A percentile compares a stretch with the other conserved stretches of the same genome.
These are phyloP conservation scores for Verticillium nubilum DNA, from an alignment of 2,329 filamentous ascomycete species.

Conservation along the genomic window DNA sequence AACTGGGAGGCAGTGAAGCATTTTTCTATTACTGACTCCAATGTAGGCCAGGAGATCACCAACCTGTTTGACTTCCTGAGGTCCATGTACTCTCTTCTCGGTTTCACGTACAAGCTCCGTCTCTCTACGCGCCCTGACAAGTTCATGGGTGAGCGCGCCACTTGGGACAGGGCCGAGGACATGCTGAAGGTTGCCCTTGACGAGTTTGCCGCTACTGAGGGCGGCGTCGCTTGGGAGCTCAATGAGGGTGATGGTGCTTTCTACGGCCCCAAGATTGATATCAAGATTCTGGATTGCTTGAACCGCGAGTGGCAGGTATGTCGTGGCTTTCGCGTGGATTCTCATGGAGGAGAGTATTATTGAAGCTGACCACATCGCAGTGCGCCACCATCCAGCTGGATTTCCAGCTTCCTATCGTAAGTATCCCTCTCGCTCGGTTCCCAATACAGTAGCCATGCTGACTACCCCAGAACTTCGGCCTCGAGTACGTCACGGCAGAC, in stretches of 20 bases:
- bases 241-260: constrained; percentile 96
- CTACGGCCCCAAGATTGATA: constrained; percentile 98
- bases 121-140: constrained; percentile 88
- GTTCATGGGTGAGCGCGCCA: constrained; percentile 77
- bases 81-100: constrained; percentile 69
- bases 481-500: constrained; percentile 78
- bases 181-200: constrained; percentile 76
- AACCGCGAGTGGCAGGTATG: constrained; percentile 27
- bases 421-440: neutral
- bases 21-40: neutral
- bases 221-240: constrained; percentile 71
- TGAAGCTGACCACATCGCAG: constrained; percentile 48
- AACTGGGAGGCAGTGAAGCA: neutral
- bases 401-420: constrained; percentile 51
- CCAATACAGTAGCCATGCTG: neutral
- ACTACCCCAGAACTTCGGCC: constrained; percentile 67
- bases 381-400: constrained; percentile 94
- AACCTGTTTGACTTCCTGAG: constrained; percentile 83
- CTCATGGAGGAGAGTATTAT: neutral
- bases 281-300: constrained; percentile 85
- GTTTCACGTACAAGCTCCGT: constrained; percentile 72
- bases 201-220: constrained; percentile 53
- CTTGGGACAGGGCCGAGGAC: constrained; percentile 83
- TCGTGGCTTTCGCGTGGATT: neutral
- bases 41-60: constrained; percentile 61